Evolutionary conservation across 371 early-diverging fungal species (phyloP).

Genomic region (Entomophthora muscae): DNA sequence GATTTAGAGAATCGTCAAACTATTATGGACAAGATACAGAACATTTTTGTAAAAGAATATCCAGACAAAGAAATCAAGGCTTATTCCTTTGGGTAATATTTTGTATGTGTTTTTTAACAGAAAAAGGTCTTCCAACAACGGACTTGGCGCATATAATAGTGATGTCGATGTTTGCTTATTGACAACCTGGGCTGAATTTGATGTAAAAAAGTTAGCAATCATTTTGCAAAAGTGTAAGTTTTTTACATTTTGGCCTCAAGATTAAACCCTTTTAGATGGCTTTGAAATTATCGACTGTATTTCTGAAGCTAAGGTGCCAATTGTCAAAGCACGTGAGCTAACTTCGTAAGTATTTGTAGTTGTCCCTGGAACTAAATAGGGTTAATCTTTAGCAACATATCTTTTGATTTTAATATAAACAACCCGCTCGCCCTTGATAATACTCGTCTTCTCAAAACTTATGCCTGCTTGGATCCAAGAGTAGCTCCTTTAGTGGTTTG

Average conservation of each 20-base stretch:
- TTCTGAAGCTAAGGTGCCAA: conserved; percentile 41
- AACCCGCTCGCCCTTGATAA: conserved; percentile 61
- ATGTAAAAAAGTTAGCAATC: conserved; percentile 19
- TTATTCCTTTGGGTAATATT: conserved; percentile 19
- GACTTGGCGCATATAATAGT: conserved; percentile 27
- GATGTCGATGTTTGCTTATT: conserved; percentile 43
- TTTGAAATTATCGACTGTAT: conserved; percentile 31
- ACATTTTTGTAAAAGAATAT: conserved; percentile 7
- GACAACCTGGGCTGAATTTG: conserved; percentile 25
- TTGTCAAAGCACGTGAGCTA: conserved; percentile 37
- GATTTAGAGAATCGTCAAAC: conserved; percentile 3
- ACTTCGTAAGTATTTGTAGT: conserved; percentile 24
- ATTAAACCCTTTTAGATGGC: conserved; percentile 27
- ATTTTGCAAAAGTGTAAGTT: conserved; percentile 6
- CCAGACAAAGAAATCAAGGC: conserved; percentile 13
- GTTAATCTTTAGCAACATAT: conserved; percentile 18
- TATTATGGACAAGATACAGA: conserved; percentile 4
- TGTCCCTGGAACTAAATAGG: neutral
- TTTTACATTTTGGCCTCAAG: neutral
- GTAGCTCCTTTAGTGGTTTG: conserved; percentile 54
- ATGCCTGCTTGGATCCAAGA: conserved; percentile 58
- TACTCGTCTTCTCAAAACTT: conserved; percentile 53
- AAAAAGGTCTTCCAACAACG: conserved; percentile 33
- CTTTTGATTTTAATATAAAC: conserved; percentile 75
- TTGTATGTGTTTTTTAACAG: neutral